Base-by-base conservation (phyloP, 345 rosid genomes). In the Gossypium mustelinum region DNA sequence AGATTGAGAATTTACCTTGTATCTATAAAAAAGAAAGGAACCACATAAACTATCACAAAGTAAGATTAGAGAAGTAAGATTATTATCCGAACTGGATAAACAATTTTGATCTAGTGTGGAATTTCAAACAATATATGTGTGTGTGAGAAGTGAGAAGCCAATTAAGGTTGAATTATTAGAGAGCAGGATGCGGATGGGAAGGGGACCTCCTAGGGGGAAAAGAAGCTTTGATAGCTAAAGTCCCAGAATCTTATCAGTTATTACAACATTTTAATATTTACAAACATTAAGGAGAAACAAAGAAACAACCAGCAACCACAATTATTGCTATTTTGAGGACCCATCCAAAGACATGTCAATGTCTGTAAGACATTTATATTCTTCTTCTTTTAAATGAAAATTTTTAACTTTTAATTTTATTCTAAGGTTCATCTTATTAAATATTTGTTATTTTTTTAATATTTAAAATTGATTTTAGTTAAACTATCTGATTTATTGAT, bases 291-390 rank as follows among this genome's bases (percentile, higher is more conserved):
- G 22, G 14, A 10, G 17, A 48, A 11, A 34, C 41, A 34, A 34
- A 5, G 7, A 5, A 34, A 4, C 7, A 34, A 5, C 41, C 7
- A 34, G 1, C 77, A 77, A 20, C 20, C 3, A 48, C 81, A 79
- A 83, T 83, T 75, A 83, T 83, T 83, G 82, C 58, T 16, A 48
- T 77, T 51, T 72, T 54, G 34, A 47, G 82, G 82, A 70, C 86
- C 86, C 85, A 75, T 70, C 4, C 1, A 4, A 70, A 18, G 29
- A 44, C 65, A 68, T 12, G 76, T 78, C 27, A 2, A 13, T 57
- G 29, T 57, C 62, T 22, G 13, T 11, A 22, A 22, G 22, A 22
- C 79, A 66, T 50, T 22, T 3, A 8, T 68, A 27, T 22, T 22
- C 11, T 10, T 57, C 39, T 34, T 34, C 29, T 27, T 48, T 47